Evolutionary conservation across 495 filamentous ascomycete species (phyloP).

Genomic region (Sphaerosporella brunnea): DNA sequence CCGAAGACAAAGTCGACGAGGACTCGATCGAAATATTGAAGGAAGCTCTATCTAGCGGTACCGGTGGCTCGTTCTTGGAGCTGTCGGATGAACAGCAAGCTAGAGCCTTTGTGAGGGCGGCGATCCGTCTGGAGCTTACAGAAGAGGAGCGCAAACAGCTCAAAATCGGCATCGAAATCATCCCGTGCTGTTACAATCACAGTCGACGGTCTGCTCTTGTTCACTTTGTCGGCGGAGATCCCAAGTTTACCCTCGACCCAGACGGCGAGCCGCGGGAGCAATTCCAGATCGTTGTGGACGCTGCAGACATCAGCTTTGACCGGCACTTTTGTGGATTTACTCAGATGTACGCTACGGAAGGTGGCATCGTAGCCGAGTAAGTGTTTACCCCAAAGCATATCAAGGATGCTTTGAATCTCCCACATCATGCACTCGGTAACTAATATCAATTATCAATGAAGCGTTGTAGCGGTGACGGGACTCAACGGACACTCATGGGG

Average conservation of each 20-base stretch:
- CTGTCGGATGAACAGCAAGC: not conserved
- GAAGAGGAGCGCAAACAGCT: not conserved
- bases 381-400: no score
- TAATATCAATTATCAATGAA: not conserved
- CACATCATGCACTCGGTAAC: not conserved
- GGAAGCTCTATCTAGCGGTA: not conserved
- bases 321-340: slow-evolving; percentile 10
- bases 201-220: not conserved
- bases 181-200: not conserved
- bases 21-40: not conserved
- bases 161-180: not conserved
- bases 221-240: not conserved
- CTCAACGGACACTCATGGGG: slow-evolving; percentile 7
- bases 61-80: not conserved
- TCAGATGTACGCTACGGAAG: slow-evolving; percentile 6
- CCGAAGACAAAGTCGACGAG: not conserved
- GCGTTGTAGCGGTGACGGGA: slow-evolving; percentile 8
- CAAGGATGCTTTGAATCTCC: not conserved
- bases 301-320: slow-evolving; percentile 3
- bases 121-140: not conserved
- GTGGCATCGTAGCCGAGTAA: slow-evolving; percentile 10
- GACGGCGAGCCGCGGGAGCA: not conserved
- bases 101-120: not conserved
- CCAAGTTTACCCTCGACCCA: not conserved
- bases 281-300: not conserved